phyloP scores from a whole-genome alignment of 176 grass and related monocot genomes.

The Cymbopogon citratus region DNA sequence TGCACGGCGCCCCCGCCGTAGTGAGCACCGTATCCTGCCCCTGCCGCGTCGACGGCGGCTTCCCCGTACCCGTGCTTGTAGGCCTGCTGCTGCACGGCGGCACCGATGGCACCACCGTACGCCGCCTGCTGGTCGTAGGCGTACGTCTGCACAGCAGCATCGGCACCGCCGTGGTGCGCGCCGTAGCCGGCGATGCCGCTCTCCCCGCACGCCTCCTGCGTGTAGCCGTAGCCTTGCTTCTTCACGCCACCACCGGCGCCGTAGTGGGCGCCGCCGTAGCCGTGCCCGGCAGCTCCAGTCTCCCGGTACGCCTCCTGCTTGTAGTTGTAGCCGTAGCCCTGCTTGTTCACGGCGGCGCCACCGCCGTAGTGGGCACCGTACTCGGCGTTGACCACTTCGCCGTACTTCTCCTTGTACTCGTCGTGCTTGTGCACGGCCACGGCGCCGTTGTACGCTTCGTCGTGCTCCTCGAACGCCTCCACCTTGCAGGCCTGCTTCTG shows the following conservation, averaged over 20 bases:
- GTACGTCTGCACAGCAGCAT: background rate
- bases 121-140: background rate
- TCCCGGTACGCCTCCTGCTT: background rate
- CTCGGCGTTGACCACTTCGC: background rate
- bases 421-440: background rate
- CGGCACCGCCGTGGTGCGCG: background rate
- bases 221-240: background rate
- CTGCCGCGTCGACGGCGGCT: background rate
- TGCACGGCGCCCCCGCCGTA: background rate
- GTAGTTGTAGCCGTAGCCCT: background rate
- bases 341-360: background rate
- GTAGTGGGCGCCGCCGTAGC: background rate
- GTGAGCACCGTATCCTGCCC: background rate
- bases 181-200: background rate
- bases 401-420: constrained; percentile 1
- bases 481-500: background rate
- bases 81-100: background rate
- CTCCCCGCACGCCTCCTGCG: too few species aligned
- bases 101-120: background rate
- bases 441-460: background rate
- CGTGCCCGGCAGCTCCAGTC: background rate
- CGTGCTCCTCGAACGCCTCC: background rate
- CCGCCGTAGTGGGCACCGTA: background rate
- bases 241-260: background rate
- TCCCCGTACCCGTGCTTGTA: background rate